Percentiles rank a stretch among this genome's conserved stretches.
phyloP scores from a whole-genome alignment of 2,329 filamentous ascomycete genomes.

The Coniochaeta sp. region DNA sequence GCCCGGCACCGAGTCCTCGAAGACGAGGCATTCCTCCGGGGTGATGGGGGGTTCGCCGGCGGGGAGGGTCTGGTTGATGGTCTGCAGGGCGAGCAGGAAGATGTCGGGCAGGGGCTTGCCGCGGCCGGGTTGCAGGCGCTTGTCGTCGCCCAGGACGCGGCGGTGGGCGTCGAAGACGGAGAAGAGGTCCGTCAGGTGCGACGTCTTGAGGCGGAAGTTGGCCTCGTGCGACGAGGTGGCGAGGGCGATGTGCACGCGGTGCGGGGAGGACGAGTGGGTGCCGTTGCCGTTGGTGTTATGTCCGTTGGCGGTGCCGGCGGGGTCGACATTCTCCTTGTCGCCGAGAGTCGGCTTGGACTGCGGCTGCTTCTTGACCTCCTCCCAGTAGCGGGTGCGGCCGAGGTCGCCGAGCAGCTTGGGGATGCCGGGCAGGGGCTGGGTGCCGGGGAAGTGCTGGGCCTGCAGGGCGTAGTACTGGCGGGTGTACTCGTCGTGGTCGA shows the following conservation, averaged over 20 bases:
- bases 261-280: conserved; percentile 22
- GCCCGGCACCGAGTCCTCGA: conserved; percentile 90
- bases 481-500: conserved; percentile 61
- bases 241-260: conserved; percentile 69
- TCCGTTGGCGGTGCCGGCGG: conserved; percentile 16
- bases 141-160: conserved; percentile 79
- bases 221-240: conserved; percentile 69
- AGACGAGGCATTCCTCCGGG: conserved; percentile 88
- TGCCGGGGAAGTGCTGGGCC: conserved; percentile 60
- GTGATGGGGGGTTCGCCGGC: conserved; percentile 57
- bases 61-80: conserved; percentile 69
- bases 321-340: conserved; percentile 7
- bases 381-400: conserved; percentile 43
- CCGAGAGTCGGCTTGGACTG: not conserved
- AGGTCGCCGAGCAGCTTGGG: conserved; percentile 58
- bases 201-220: conserved; percentile 74
- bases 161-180: conserved; percentile 61
- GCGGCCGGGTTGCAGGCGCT: conserved; percentile 66
- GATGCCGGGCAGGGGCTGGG: conserved; percentile 76
- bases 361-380: conserved; percentile 18
- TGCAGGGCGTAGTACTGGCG: conserved; percentile 57
- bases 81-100: conserved; percentile 77
- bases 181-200: conserved; percentile 51
- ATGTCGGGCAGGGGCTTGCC: conserved; percentile 96
- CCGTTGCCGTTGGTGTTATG: not conserved